These are phyloP conservation scores for Cadophora sp. DNA, from an alignment of 2,329 filamentous ascomycete species.

Conservation along the genomic window DNA sequence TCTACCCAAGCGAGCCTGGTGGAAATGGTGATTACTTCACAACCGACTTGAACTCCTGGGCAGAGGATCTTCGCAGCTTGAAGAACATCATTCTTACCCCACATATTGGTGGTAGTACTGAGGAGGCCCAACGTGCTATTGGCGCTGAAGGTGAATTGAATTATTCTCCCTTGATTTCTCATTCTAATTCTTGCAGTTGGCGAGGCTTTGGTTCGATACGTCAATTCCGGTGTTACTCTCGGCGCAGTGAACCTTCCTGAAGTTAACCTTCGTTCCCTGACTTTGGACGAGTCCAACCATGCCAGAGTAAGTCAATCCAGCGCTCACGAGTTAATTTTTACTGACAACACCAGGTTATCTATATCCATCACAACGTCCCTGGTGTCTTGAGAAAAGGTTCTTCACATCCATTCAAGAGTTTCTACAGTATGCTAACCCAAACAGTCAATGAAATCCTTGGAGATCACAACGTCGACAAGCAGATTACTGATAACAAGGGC, in stretches of 20 bases:
- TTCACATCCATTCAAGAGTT: conserved; percentile 14
- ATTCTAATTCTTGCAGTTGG: conserved; percentile 61
- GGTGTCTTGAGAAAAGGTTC: conserved; percentile 86
- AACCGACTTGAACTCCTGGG: conserved; percentile 81
- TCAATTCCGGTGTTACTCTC: conserved; percentile 91
- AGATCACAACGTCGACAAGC: conserved; percentile 98
- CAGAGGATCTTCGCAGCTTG: conserved; percentile 80
- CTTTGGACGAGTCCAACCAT: conserved; percentile 86
- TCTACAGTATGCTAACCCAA: conserved; percentile 29
- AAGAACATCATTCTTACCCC: conserved; percentile 96
- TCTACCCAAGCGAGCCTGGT: conserved; percentile 92
- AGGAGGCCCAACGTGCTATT: conserved; percentile 96
- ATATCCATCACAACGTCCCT: conserved; percentile 95
- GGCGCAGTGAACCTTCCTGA: conserved; percentile 98
- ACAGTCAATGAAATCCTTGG: conserved; percentile 91
- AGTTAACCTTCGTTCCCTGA: conserved; percentile 86
- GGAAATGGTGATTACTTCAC: conserved; percentile 97
- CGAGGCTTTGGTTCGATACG: conserved; percentile 88
- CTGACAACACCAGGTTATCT: conserved; percentile 70
- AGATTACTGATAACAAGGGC: conserved; percentile 94
- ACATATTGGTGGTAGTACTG: conserved; percentile 96
- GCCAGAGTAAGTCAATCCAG: conserved; percentile 66
- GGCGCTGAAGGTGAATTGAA: conserved; percentile 73
- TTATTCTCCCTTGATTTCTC: not conserved
- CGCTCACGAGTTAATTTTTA: not conserved